These are phyloP conservation scores for Knufia petricola DNA, from an alignment of 2,329 filamentous ascomycete genomes.

Conservation along the genomic window DNA sequence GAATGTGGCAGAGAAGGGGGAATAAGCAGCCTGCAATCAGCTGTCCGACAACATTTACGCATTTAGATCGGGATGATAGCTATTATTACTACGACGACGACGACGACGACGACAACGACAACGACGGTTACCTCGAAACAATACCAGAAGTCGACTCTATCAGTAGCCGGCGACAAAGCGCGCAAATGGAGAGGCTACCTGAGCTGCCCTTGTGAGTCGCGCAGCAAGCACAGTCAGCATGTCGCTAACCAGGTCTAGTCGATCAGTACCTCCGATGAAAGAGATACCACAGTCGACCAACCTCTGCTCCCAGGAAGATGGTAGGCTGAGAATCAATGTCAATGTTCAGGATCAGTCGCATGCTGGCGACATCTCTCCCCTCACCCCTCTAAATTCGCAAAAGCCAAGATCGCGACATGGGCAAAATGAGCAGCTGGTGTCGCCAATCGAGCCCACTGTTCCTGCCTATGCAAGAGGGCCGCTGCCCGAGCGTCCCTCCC, in stretches of 20 bases:
- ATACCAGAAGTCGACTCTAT: slow-evolving; percentile 28
- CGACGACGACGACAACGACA: slow-evolving; percentile 19
- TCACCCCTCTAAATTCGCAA: slow-evolving; percentile 23
- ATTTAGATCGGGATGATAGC: slow-evolving; percentile 11
- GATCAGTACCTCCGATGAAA: slow-evolving; percentile 18
- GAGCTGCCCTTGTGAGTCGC: slow-evolving; percentile 32
- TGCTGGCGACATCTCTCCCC: slow-evolving; percentile 17
- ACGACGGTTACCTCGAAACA: slow-evolving; percentile 32
- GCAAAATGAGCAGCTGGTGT: slow-evolving; percentile 21
- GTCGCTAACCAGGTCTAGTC: slow-evolving; percentile 13
- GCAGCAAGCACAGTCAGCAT: slow-evolving; percentile 11
- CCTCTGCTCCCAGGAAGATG: slow-evolving; percentile 44
- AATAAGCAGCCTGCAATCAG: slow-evolving; percentile 9
- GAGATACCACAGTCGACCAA: slow-evolving; percentile 34
- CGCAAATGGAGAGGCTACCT: slow-evolving; percentile 29
- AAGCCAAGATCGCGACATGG: slow-evolving; percentile 10
- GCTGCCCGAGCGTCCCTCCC: slow-evolving; percentile 13
- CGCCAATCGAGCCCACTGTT: slow-evolving; percentile 26
- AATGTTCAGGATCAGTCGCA: neutral
- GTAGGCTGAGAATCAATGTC: slow-evolving; percentile 12
- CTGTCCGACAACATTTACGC: slow-evolving; percentile 5
- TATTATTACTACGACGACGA: slow-evolving; percentile 28
- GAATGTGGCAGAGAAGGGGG: slow-evolving; percentile 11
- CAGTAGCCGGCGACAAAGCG: slow-evolving; percentile 23
- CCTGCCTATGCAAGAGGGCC: slow-evolving; percentile 20